phyloP scores from a whole-genome alignment of 306 rosid species.

The Trifolium dubium region DNA sequence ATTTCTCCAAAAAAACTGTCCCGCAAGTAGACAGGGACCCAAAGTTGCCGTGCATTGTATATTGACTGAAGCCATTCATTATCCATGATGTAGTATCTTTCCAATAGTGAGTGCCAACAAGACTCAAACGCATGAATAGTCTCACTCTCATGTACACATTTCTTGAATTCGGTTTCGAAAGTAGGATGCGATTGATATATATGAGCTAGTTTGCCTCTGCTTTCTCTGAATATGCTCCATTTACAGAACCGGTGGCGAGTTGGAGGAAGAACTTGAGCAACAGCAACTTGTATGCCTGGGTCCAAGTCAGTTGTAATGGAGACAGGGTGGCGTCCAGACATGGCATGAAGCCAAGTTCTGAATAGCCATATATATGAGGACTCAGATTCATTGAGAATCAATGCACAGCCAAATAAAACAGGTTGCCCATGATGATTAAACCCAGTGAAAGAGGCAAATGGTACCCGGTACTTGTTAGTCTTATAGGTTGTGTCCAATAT shows the following conservation, averaged over 20 bases:
- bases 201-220: conserved; percentile 63
- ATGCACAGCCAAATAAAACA: conserved; percentile 29
- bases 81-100: conserved; percentile 66
- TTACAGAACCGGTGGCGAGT: conserved; percentile 75
- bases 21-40: conserved; percentile 82
- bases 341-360: conserved; percentile 23
- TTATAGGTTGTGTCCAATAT: conserved; percentile 71
- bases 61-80: conserved; percentile 89
- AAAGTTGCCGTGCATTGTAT: conserved; percentile 70
- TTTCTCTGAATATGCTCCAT: conserved; percentile 70
- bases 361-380: conserved; percentile 15
- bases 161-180: conserved; percentile 66
- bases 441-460: conserved; percentile 24
- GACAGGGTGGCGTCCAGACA: conserved; percentile 63
- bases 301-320: conserved; percentile 81
- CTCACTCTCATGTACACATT: conserved; percentile 65
- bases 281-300: conserved; percentile 66
- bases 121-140: conserved; percentile 78
- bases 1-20: conserved; percentile 79
- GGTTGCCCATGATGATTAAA: conserved; percentile 29
- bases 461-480: conserved; percentile 47
- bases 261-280: conserved; percentile 69
- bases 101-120: conserved; percentile 70
- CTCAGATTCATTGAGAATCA: conserved; percentile 24
- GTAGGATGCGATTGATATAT: conserved; percentile 65